A percentile compares a stretch with the other conserved stretches of the same genome.
These are phyloP conservation scores for Colletotrichum camelliae DNA, from an alignment of 2,329 filamentous ascomycete genomes.

Conservation along the genomic window DNA sequence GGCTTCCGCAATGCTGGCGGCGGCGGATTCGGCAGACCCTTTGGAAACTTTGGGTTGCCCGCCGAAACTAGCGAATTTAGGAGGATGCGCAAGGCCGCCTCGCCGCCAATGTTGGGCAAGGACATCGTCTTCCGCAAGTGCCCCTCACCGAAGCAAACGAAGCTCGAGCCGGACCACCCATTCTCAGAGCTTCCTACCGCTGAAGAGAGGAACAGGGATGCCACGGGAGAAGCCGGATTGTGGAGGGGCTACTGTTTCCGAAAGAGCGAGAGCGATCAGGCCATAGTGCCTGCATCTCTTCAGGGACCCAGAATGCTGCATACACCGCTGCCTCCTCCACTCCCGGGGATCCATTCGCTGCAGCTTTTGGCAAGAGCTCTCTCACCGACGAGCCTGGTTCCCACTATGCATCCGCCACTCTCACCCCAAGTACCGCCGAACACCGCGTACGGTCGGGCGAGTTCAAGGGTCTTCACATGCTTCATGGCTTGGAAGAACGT, in stretches of 20 bases:
- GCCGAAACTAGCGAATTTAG: conserved; percentile 43
- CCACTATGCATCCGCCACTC: conserved; percentile 27
- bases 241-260: conserved; percentile 77
- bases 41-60: conserved; percentile 38
- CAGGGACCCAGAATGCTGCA: conserved; percentile 54
- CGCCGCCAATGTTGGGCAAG: conserved; percentile 86
- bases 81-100: conserved; percentile 57
- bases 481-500: conserved; percentile 57
- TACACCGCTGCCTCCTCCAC: conserved; percentile 51
- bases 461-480: conserved; percentile 52
- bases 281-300: conserved; percentile 46
- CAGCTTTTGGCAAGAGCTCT: conserved; percentile 42
- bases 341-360: conserved; percentile 48
- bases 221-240: conserved; percentile 67
- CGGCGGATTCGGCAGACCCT: conserved; percentile 48
- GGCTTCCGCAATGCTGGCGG: conserved; percentile 40
- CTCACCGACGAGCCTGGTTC: conserved; percentile 46
- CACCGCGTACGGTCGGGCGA: conserved; percentile 32
- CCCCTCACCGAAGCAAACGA: conserved; percentile 81
- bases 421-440: conserved; percentile 28
- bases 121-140: conserved; percentile 84
- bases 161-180: conserved; percentile 79
- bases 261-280: conserved; percentile 35
- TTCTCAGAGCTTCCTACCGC: conserved; percentile 52
- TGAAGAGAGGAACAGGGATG: conserved; percentile 58